A percentile compares a stretch with the other conserved stretches of the same genome.
Conservation (phyloP, 164 flowering plant genomes). For the Stephania cephalantha region DNA sequence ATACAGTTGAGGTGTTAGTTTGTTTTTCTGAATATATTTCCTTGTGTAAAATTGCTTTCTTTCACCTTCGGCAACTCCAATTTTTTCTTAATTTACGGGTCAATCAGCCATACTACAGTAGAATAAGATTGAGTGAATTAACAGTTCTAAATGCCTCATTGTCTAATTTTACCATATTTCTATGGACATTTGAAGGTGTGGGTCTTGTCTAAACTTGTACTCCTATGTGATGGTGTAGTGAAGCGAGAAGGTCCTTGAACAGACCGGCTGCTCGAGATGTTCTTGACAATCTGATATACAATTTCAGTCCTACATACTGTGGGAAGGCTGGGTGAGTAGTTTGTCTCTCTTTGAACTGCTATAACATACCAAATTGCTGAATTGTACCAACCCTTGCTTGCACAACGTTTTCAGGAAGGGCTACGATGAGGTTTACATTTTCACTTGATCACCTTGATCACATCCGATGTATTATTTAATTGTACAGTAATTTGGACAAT, state of each 20-base stretch:
- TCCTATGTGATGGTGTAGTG: conserved; percentile 42
- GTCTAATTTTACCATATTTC: background rate
- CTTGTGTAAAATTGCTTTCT: no score
- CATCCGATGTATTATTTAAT: no score
- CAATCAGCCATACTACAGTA: no score
- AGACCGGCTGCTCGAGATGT: conserved; percentile 58
- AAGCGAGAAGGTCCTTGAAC: conserved; percentile 81
- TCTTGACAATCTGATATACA: conserved; percentile 81
- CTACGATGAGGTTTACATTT: conserved; percentile 80
- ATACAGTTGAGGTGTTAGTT: no score
- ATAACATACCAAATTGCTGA: background rate
- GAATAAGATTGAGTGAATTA: no score
- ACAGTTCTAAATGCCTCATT: no score
- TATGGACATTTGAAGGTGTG: background rate
- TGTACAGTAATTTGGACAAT: no score
- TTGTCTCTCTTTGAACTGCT: background rate
- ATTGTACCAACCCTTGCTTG: background rate
- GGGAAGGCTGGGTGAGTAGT: conserved; percentile 82
- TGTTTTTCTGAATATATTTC: no score
- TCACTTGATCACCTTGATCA: conserved; percentile 16
- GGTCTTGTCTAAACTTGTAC: no score
- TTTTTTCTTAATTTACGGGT: no score
- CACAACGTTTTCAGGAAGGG: conserved; percentile 49
- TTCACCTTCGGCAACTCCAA: no score
- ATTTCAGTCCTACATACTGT: conserved; percentile 82